phyloP scores from a whole-genome alignment of 805 yeast genomes.

The Wickerhamiella sorbophila region DNA sequence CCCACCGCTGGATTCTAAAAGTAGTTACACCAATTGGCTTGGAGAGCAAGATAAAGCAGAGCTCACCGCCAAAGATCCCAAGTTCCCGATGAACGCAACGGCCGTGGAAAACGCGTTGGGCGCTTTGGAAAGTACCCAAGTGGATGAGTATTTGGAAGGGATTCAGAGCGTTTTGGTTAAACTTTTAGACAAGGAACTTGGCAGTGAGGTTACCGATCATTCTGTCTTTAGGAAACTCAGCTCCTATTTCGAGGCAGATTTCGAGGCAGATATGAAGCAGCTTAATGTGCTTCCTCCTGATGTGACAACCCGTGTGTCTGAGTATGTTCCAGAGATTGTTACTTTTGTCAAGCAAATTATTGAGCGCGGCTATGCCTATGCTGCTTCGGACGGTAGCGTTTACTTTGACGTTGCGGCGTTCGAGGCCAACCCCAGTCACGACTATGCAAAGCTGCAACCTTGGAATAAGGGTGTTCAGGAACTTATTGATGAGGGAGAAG shows the following conservation, averaged over 20 bases:
- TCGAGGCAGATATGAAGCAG: slow-evolving; percentile 68
- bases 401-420: slow-evolving; percentile 82
- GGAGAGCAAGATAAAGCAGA: slow-evolving; percentile 34
- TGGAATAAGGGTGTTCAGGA: slow-evolving; percentile 89
- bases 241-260: slow-evolving; percentile 77
- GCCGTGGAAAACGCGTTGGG: slow-evolving; percentile 42
- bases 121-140: slow-evolving; percentile 24
- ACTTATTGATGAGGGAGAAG: slow-evolving; percentile 89
- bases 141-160: slow-evolving; percentile 29
- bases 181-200: slow-evolving; percentile 53
- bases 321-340: slow-evolving; percentile 86
- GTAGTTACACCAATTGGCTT: slow-evolving; percentile 40
- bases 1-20: slow-evolving; percentile 9
- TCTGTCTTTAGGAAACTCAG: slow-evolving; percentile 69
- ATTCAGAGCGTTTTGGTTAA: slow-evolving; percentile 72
- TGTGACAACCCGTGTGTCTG: slow-evolving; percentile 86
- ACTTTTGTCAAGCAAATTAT: slow-evolving; percentile 63
- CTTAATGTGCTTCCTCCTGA: slow-evolving; percentile 77
- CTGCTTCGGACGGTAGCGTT: slow-evolving; percentile 81
- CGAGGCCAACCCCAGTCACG: slow-evolving; percentile 57
- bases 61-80: slow-evolving; percentile 50
- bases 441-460: slow-evolving; percentile 92
- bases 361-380: slow-evolving; percentile 68
- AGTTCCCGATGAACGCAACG: slow-evolving; percentile 68
- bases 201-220: slow-evolving; percentile 71